Evolutionary conservation across 352 stramenopile genomes (phyloP), one percentile per base, ranked within the genome.

Genomic region (Phytophthora pini): DNA sequence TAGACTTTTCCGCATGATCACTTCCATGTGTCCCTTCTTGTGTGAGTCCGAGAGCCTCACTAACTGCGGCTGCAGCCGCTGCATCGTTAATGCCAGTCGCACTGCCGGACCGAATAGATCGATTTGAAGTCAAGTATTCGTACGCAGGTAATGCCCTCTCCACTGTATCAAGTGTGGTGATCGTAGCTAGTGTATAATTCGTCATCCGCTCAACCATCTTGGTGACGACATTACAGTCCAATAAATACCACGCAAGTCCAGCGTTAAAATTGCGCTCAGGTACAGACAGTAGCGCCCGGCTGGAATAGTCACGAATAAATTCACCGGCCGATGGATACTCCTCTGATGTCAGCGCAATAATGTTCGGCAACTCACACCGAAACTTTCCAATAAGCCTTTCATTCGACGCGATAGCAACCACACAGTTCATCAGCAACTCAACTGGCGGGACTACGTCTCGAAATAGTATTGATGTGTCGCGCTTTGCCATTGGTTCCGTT

Each of bases 241-340:
- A 74, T 15, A 94, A 62, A 47, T 94, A 93, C 86, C 84, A 94
- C 6, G 89, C 79, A 0, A 92, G 56, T 3, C 71, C 84, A 7
- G 86, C 79, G 47, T 82, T 94, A 55, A 94, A 89, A 43, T 83
- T 90, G 40, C 76, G 79, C 55, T 89, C 77, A 0, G 77, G 56
- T 1, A 92, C 59, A 0, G 72, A 71, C 3, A 68, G 58, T 9
- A 94, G 52, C 0, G 82, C 77, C 38, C 78, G 72, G n/a, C 57
- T 74, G 17, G 72, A 76, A 22, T 76, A 57, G 22, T 87, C 84
- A 15, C 79, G 72, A 17, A 93, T 56, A 59, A 82, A 90, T 2
- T 70, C n/a, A 0, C 72, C 69, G 6, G 38, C 60, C 4, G 69
- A 43, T 11, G 86, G 74, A 55, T 92, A 93, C n/a, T 93, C 71